Base-by-base conservation (phyloP, 345 rosid genomes). In the Laguncularia racemosa region DNA sequence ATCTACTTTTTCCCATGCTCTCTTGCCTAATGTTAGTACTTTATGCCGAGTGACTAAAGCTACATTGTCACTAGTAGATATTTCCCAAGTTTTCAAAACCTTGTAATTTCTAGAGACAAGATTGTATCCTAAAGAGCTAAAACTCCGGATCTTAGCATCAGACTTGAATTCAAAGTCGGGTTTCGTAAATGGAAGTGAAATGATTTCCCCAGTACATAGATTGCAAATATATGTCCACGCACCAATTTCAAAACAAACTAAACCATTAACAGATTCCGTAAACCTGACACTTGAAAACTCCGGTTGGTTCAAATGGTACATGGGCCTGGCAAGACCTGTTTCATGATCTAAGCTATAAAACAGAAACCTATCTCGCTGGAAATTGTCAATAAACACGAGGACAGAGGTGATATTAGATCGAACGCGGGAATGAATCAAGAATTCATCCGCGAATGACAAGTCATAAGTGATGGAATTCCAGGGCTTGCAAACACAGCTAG, bases 21-120 rank as follows among this genome's bases (percentile, higher is more conserved):
- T 1, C 2, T 17, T 20, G 6, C 67, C 67, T 44, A 56, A 20
- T 9, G 54, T 56, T 18, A 64, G 20, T 19, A 64, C 23, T 23
- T 64, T 56, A 48, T 64, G 61, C 20, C n/a, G 17, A 19, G 44
- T 64, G 28, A 51, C 55, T 10, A 20, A 7, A 20, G 47, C 21
- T 62, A 44, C 11, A 16, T 21, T 33, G 18, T 57, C 33, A 20
- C 16, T 16, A 1, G 43, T 28, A 10, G n/a, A 44, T 52, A 21
- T 10, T 23, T 46, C 62, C 62, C 62, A 58, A 6, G 53, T 58
- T 38, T 48, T 58, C 62, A 58, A 44, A 46, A 58, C 44, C 1
- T 58, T 58, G 62, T 26, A 58, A 16, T 18, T 51, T 16, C 2
- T 58, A 6, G 62, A 4, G 16, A 28, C 53, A 4, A 44, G 62